A percentile compares a stretch with the other conserved stretches of the same genome.
phyloP scores from a whole-genome alignment of 805 yeast species.

The Cyberlindnera euphorbiae region DNA sequence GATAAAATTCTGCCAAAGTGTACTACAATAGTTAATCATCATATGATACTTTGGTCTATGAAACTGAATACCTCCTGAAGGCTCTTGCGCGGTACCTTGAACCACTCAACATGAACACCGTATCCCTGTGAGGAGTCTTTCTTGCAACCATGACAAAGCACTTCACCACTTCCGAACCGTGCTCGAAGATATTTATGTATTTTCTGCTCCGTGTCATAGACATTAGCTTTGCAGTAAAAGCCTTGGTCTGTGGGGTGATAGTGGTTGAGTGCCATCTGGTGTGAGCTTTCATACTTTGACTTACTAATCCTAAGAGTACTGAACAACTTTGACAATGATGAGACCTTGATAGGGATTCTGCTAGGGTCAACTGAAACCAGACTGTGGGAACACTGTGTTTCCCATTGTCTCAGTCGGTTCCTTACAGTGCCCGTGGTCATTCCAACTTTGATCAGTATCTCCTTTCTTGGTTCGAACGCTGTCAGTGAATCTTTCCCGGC shows the following conservation, averaged over 20 bases:
- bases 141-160: slow-evolving; percentile 22
- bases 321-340: slow-evolving; percentile 5
- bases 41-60: slow-evolving; percentile 7
- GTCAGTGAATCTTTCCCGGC: slow-evolving; percentile 1
- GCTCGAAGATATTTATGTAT: slow-evolving; percentile 17
- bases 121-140: slow-evolving; percentile 3
- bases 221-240: slow-evolving; percentile 9
- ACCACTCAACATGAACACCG: slow-evolving; percentile 26
- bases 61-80: slow-evolving; percentile 8
- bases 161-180: slow-evolving; percentile 21
- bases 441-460: slow-evolving; percentile 24
- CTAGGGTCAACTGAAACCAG: slow-evolving; percentile 16
- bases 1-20: too few relatives aligned
- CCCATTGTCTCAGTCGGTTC: slow-evolving; percentile 23
- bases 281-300: not conserved
- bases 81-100: slow-evolving; percentile 18
- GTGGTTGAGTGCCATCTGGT: too few relatives aligned
- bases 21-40: too few relatives aligned
- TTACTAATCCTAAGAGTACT: slow-evolving; percentile 5
- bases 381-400: slow-evolving; percentile 21
- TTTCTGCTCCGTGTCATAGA: slow-evolving; percentile 17
- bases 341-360: not conserved
- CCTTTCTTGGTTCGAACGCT: slow-evolving; percentile 20
- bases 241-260: slow-evolving; percentile 13
- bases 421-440: slow-evolving; percentile 19